Evolutionary conservation across 2,329 filamentous ascomycete species (phyloP).

Genomic region (Botrytis tulipae): DNA sequence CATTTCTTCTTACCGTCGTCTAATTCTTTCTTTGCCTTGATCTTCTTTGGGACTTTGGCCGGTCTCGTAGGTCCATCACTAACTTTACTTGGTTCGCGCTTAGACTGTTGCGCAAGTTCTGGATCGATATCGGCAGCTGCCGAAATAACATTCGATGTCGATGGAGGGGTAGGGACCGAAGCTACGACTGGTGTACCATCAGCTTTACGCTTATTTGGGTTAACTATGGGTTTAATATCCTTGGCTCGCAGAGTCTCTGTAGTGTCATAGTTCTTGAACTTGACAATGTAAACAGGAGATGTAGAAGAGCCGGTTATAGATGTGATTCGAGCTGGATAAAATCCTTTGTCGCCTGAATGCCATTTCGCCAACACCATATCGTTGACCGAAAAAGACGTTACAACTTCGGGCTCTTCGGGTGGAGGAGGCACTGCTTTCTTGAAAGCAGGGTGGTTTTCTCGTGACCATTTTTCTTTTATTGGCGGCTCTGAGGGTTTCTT

Average conservation of each 20-base stretch:
- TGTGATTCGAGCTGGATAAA: constrained; percentile 90
- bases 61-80: constrained; percentile 57
- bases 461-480: constrained; percentile 72
- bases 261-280: constrained; percentile 87
- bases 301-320: constrained; percentile 90
- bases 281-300: constrained; percentile 89
- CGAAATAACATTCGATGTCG: constrained; percentile 40
- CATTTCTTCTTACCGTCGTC: constrained; percentile 91
- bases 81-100: constrained; percentile 62
- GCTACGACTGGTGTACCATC: constrained; percentile 63
- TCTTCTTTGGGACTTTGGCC: constrained; percentile 77
- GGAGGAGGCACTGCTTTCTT: constrained; percentile 54
- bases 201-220: constrained; percentile 78
- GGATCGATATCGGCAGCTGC: constrained; percentile 57
- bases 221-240: constrained; percentile 78
- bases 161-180: constrained; percentile 45
- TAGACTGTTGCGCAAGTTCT: constrained; percentile 60
- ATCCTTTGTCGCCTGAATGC: constrained; percentile 82
- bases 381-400: constrained; percentile 74
- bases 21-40: constrained; percentile 85
- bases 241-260: constrained; percentile 78
- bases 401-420: constrained; percentile 51
- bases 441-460: constrained; percentile 76
- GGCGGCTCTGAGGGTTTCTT: constrained; percentile 49
- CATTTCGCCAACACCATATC: constrained; percentile 90